Percentiles rank a stretch among this genome's conserved stretches.
phyloP scores from a whole-genome alignment of 495 filamentous ascomycete species.

The Achaetomiella virescens region DNA sequence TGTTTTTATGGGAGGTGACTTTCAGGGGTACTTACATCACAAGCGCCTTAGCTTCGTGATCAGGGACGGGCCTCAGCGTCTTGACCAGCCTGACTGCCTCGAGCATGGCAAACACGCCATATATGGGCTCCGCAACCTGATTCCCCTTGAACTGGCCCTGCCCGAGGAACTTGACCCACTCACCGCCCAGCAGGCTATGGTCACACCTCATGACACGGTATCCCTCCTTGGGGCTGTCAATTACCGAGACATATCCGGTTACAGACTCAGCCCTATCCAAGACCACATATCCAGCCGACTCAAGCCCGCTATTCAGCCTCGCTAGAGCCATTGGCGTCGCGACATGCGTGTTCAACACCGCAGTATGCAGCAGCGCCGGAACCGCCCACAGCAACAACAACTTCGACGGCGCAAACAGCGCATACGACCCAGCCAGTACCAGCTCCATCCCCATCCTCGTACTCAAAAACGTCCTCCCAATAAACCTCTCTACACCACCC shows the following conservation, averaged over 20 bases:
- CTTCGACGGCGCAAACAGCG: constrained; percentile 60
- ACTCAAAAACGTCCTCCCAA: constrained; percentile 58
- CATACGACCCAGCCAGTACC: constrained; percentile 55
- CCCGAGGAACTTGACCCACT: constrained; percentile 61
- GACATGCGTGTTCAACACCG: constrained; percentile 66
- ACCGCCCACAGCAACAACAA: constrained; percentile 56
- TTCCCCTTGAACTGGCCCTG: constrained; percentile 33
- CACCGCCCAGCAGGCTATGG: constrained; percentile 89
- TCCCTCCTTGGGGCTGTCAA: constrained; percentile 62
- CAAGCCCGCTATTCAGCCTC: constrained; percentile 58
- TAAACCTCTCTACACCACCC: constrained; percentile 45
- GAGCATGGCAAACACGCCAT: constrained; percentile 85
- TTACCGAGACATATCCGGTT: constrained; percentile 87
- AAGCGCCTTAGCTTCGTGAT: constrained; percentile 68
- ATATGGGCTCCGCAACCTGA: constrained; percentile 73
- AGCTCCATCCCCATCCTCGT: constrained; percentile 67
- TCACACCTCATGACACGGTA: constrained; percentile 88
- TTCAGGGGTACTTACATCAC: constrained; percentile 59
- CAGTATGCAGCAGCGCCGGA: constrained; percentile 64
- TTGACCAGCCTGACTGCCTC: constrained; percentile 83
- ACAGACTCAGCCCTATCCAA: constrained; percentile 74
- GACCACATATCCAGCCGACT: constrained; percentile 50
- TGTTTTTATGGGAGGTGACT: constrained; percentile 4
- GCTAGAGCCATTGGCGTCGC: constrained; percentile 44
- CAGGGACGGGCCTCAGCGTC: constrained; percentile 45